Evolutionary conservation across 306 rosid genomes (phyloP).

Genomic region (Comarum palustre): DNA sequence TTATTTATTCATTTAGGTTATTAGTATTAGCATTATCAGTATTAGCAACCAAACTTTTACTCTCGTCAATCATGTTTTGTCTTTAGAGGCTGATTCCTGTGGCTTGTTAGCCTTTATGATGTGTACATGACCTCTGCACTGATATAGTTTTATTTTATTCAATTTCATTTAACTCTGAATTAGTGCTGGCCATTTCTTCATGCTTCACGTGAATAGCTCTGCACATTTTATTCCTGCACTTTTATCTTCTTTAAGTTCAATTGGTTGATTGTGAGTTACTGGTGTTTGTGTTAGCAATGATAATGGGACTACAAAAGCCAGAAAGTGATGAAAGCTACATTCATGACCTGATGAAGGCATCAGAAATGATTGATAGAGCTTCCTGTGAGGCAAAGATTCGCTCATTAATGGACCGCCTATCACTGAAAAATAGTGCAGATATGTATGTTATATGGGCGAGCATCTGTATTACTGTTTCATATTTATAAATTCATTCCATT

Average conservation of each 20-base stretch:
- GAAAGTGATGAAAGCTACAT: constrained; percentile 43
- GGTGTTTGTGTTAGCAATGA: constrained; percentile 51
- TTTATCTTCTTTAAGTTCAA: neutral
- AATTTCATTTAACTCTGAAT: neutral
- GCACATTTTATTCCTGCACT: neutral
- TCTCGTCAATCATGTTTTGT: neutral
- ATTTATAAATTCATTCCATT: neutral
- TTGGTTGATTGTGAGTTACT: neutral
- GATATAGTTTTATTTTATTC: neutral
- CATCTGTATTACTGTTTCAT: constrained; percentile 18
- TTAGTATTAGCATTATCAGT: no score
- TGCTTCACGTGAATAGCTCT: neutral
- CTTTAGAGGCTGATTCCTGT: no score
- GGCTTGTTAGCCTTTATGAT: neutral
- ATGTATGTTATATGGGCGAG: constrained; percentile 41
- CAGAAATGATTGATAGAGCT: constrained; percentile 58
- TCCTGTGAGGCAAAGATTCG: constrained; percentile 58
- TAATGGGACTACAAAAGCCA: constrained; percentile 42
- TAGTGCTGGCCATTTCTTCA: neutral
- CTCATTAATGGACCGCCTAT: constrained; percentile 43
- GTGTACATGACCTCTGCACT: neutral
- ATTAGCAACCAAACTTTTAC: neutral
- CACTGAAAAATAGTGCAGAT: constrained; percentile 54
- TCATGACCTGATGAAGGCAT: constrained; percentile 48
- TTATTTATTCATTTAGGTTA: neutral